Conservation (phyloP, 306 rosid species). For the Sindora glabra region DNA sequence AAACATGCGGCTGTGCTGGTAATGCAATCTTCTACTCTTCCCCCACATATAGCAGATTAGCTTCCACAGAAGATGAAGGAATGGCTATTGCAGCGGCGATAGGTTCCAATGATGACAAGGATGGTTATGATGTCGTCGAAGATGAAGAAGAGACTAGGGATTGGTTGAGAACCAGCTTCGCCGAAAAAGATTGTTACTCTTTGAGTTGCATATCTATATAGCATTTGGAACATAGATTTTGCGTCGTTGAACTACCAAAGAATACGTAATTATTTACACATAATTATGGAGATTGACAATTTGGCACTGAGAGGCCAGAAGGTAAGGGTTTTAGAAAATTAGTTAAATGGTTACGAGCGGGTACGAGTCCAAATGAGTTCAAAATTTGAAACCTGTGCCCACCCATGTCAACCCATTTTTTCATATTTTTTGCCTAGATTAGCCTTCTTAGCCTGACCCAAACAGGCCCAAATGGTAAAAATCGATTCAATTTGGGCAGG, state of each 20-base stretch:
- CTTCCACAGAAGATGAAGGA: background rate
- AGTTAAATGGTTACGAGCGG: too few species aligned
- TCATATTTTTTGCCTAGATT: too few species aligned
- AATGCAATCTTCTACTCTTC: background rate
- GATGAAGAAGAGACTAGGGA: conserved; percentile 27
- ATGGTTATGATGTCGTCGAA: background rate
- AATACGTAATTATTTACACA: conserved; percentile 48
- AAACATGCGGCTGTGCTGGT: too few species aligned
- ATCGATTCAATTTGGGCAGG: too few species aligned
- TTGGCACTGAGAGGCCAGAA: too few species aligned
- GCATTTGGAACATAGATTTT: conserved; percentile 42
- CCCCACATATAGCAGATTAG: background rate
- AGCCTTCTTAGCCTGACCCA: too few species aligned
- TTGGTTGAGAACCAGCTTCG: conserved; percentile 28
- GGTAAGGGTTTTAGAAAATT: too few species aligned
- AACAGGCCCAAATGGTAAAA: too few species aligned
- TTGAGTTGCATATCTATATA: conserved; percentile 34
- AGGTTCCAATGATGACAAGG: background rate
- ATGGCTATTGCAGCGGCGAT: background rate
- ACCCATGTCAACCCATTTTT: too few species aligned
- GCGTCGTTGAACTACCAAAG: conserved; percentile 38
- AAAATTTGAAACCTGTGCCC: too few species aligned
- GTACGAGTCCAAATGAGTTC: too few species aligned
- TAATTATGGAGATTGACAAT: conserved; percentile 35
- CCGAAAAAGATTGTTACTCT: conserved; percentile 31